phyloP scores from a whole-genome alignment of 2,329 filamentous ascomycete species.

The Cladosporium phlei region DNA sequence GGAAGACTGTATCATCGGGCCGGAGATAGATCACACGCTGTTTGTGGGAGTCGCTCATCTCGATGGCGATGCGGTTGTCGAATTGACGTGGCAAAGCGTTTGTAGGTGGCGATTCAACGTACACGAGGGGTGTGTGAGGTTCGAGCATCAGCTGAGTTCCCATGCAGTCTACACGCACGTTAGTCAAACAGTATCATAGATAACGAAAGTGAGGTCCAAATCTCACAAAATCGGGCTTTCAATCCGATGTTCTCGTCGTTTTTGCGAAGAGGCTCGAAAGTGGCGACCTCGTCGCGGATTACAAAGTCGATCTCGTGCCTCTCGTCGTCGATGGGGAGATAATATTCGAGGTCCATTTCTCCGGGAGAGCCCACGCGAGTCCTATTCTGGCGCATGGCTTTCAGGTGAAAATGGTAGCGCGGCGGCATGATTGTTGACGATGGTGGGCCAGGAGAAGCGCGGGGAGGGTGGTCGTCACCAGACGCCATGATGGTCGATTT shows the following conservation, averaged over 20 bases:
- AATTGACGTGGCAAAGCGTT: neutral
- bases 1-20: neutral
- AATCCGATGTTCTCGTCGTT: neutral
- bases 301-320: neutral
- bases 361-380: slow-evolving; percentile 1
- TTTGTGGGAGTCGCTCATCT: neutral
- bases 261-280: neutral
- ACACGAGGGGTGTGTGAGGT: neutral
- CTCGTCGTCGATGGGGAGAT: neutral
- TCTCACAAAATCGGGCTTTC: slow-evolving; percentile 5
- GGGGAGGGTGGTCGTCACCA: too few relatives aligned
- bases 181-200: too few relatives aligned
- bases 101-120: neutral
- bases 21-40: slow-evolving; percentile 2
- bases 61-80: neutral
- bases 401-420: neutral
- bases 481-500: too few relatives aligned
- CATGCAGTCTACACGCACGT: too few relatives aligned
- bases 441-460: too few relatives aligned
- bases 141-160: neutral
- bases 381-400: neutral
- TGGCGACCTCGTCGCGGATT: neutral
- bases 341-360: neutral
- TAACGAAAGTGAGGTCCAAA: too few relatives aligned
- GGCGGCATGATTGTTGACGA: neutral